Evolutionary conservation across 108 stramenopile species (phyloP), one percentile per base, ranked within the genome.

Genomic region (Pseudonitzschia multiseries): DNA sequence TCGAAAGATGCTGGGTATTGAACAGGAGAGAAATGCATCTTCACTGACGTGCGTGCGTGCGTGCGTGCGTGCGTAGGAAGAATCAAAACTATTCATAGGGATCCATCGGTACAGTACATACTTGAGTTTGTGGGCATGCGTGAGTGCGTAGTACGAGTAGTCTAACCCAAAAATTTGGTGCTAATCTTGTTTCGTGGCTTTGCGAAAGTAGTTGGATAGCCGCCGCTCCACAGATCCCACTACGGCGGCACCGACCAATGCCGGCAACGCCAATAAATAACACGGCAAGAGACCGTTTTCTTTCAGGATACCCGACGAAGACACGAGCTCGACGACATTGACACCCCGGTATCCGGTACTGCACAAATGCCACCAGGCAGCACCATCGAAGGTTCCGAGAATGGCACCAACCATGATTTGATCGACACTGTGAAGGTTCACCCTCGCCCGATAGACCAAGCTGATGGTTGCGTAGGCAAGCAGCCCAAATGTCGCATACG

Each of bases 221-320:
- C 89, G 72, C 18, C 93, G 87, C 79, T 94, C 93, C 60, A 91
- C 83, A 24, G 86, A 86, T 14, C 93, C 90, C 22, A 94, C 93
- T 0, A 91, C 89, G 4, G 79, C 65, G 0, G 75, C 79, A 18
- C 93, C 93, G 14, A 91, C 79, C 50, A 90, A n/a, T 41, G 86
- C 72, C 1, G 93, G 90, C 21, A 94, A 68, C 18, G 65, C 63
- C 44, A 94, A 70, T 27, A 66, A 78, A 10, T 70, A 56, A 56
- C 74, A 72, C 6, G 90, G 87, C 67, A 94, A 69, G 29, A 83
- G 44, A 36, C 87, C 90, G 31, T 75, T 71, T 71, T 87, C 76
- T 12, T 81, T 71, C 32, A 90, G 53, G 24, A 85, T 80, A 57
- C 79, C 48, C 27, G 51, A 48, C 0, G 59, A 52, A 18, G 70